Conservation (phyloP, 225 moss, liverwort and hornwort species). For the Physcomitrium patens region DNA sequence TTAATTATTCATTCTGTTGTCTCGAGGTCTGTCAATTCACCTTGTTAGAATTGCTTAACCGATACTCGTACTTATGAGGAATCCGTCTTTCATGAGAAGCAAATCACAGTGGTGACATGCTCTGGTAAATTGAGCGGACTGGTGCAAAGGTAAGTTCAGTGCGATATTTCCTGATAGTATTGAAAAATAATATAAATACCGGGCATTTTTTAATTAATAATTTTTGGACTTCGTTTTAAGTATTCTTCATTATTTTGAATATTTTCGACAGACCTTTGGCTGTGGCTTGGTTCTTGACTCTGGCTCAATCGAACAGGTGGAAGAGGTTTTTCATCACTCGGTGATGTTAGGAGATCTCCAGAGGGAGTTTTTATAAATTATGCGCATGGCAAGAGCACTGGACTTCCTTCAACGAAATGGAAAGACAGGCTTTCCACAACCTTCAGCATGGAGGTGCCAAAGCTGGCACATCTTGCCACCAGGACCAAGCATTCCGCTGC, state of each 20-base stretch:
- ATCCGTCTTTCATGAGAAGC: background rate
- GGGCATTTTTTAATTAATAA: background rate
- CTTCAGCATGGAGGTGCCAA: slow-evolving; percentile 28
- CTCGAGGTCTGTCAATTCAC: background rate
- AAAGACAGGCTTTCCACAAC: slow-evolving; percentile 31
- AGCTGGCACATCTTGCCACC: slow-evolving; percentile 24
- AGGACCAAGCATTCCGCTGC: slow-evolving; percentile 55
- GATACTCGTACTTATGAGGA: background rate
- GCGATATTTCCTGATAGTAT: background rate
- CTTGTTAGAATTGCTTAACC: background rate
- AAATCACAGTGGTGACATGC: background rate
- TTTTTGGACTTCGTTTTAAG: slow-evolving; percentile 2
- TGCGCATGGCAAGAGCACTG: slow-evolving; percentile 17
- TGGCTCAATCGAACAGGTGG: slow-evolving; percentile 31
- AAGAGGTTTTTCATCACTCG: slow-evolving; percentile 40
- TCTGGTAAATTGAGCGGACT: background rate
- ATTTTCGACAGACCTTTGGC: background rate
- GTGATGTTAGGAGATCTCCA: slow-evolving; percentile 12
- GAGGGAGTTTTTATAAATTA: slow-evolving; percentile 14
- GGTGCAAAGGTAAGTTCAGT: background rate
- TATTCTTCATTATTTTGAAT: background rate
- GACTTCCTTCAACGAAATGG: slow-evolving; percentile 18
- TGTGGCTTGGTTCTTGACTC: slow-evolving; percentile 15
- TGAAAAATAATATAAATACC: too few relatives aligned
- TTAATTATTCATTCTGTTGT: background rate